phyloP scores from a whole-genome alignment of 768 basidiomycete genomes.

The Scleroderma citrinum region DNA sequence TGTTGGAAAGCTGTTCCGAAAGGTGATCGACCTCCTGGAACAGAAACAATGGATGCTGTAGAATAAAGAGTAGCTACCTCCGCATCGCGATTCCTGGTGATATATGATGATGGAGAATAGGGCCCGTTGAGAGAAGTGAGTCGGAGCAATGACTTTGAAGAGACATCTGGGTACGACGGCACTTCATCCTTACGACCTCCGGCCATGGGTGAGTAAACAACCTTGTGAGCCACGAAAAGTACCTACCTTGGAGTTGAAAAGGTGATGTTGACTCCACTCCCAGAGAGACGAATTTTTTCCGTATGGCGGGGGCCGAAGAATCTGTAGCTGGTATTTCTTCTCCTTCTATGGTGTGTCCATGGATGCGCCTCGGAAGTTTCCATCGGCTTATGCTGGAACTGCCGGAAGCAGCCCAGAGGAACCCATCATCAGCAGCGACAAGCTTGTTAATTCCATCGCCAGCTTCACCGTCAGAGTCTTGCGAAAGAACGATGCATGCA shows the following conservation, averaged over 20 bases:
- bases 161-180: conserved; percentile 52
- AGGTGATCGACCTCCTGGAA: conserved; percentile 42
- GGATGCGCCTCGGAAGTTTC: conserved; percentile 52
- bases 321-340: conserved; percentile 11
- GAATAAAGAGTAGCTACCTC: conserved; percentile 85
- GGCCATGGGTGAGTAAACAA: conserved; percentile 7
- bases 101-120: conserved; percentile 36
- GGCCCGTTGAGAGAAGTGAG: conserved; percentile 64
- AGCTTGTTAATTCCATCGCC: conserved; percentile 78
- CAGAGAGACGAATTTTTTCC: conserved; percentile 8
- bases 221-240: neutral
- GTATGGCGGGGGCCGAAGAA: neutral
- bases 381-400: conserved; percentile 79
- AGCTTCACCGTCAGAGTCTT: conserved; percentile 44
- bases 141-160: conserved; percentile 63
- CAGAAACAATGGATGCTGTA: conserved; percentile 73
- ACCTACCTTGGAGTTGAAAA: conserved; percentile 17
- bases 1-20: conserved; percentile 29
- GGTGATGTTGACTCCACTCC: conserved; percentile 13
- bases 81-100: conserved; percentile 48
- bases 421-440: conserved; percentile 72
- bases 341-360: conserved; percentile 11
- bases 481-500: conserved; percentile 80
- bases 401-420: conserved; percentile 88
- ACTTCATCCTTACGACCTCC: conserved; percentile 17